Conservation (phyloP, 179 eudicot genomes). For the Amaranthus tricolor region DNA sequence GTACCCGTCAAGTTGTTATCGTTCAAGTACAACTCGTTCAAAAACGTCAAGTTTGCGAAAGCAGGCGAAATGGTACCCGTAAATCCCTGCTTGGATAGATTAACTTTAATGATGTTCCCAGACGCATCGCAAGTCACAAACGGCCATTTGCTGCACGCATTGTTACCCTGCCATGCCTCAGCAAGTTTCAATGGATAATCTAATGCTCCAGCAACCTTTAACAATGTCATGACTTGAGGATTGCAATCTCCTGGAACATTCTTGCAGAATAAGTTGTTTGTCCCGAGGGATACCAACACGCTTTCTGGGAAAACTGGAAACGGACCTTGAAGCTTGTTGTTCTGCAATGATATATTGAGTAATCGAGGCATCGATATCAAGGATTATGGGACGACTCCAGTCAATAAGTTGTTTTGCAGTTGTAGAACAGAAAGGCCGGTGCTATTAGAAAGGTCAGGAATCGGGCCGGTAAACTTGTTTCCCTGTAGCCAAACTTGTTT, state of each 20-base stretch:
- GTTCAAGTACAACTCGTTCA: slow-evolving; percentile 34
- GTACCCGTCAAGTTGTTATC: slow-evolving; percentile 56
- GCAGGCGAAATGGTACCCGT: slow-evolving; percentile 53
- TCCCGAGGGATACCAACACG: slow-evolving; percentile 29
- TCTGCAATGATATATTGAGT: slow-evolving; percentile 42
- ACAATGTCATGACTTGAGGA: slow-evolving; percentile 44
- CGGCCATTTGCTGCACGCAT: slow-evolving; percentile 50
- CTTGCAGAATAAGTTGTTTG: slow-evolving; percentile 39
- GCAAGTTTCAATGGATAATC: slow-evolving; percentile 53
- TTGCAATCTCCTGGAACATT: slow-evolving; percentile 48
- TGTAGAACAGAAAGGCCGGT: slow-evolving; percentile 45
- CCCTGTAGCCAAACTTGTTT: slow-evolving; percentile 47
- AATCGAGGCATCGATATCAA: slow-evolving; percentile 35
- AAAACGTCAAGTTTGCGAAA: slow-evolving; percentile 36
- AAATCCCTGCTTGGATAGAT: slow-evolving; percentile 37
- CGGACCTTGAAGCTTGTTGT: slow-evolving; percentile 60
- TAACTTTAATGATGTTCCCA: slow-evolving; percentile 36
- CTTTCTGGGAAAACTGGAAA: slow-evolving; percentile 37
- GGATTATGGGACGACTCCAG: slow-evolving; percentile 48
- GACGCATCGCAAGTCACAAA: slow-evolving; percentile 43
- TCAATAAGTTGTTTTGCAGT: slow-evolving; percentile 49
- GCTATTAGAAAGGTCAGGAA: slow-evolving; percentile 51
- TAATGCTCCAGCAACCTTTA: slow-evolving; percentile 46
- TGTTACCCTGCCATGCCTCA: slow-evolving; percentile 55
- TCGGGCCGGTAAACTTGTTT: slow-evolving; percentile 49